Base-by-base conservation (phyloP, 306 rosid genomes). In the Benincasa hispida region DNA sequence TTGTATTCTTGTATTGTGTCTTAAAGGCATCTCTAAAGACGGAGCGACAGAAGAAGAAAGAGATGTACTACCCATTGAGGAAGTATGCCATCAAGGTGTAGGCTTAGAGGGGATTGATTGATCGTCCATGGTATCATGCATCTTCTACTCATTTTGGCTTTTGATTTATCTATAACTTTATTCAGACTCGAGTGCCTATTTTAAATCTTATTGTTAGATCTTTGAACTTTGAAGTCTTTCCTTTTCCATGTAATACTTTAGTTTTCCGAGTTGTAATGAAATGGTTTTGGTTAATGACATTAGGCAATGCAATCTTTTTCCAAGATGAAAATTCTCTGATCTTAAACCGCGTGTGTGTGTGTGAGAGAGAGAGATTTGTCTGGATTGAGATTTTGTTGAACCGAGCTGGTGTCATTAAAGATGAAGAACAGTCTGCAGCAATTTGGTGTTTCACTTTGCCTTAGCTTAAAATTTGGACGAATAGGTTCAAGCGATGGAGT, bases 41-140 rank as follows among this genome's bases (percentile, higher is more conserved):
- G 3, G 91, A 93, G 41, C 78, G 96, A 5, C 87, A 87, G 86
- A 92, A 91, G 89, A 92, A 91, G 90, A 91, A 77, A 77, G 93
- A 91, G 80, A 58, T 82, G 82, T 91, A 93, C 78, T 93, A 83
- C 80, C 98, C 96, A 2, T 10, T 84, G 82, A 91, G 98, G 82
- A 93, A 93, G 87, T 91, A 85, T 72, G 98, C 98, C 5, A 93
- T 93, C 79, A 93, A 93, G 88, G 95, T 90, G 70, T 93, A 93
- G 86, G 87, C 56, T 27, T 65, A 58, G 56, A 50, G 5, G 14
- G 32, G 6, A 39, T 75, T 69, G 24, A 48, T 84, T 37, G 81
- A 27, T 74, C 28, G 15, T 81, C 73, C 34, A 6, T 15, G 76
- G 57, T 15, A 74, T n/a, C 62, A 48, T 80, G 15, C 42, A 56